phyloP scores from a whole-genome alignment of 129 eudicot genomes.

The Logfia minima region DNA sequence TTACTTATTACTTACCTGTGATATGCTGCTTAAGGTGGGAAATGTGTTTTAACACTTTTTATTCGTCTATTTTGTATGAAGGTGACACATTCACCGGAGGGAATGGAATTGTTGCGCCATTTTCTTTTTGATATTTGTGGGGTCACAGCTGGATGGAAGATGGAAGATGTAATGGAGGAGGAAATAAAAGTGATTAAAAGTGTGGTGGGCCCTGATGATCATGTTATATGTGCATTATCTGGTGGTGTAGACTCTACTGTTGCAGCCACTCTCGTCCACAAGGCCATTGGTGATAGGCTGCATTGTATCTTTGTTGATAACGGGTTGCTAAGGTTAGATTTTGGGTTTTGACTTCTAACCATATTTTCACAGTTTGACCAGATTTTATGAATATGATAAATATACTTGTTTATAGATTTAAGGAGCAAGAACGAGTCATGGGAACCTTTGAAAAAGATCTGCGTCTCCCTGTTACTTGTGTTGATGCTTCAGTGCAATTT shows the following conservation, averaged over 20 bases:
- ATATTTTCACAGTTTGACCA: not conserved
- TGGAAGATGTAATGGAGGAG: constrained; percentile 87
- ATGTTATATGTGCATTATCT: constrained; percentile 91
- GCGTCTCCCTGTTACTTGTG: constrained; percentile 90
- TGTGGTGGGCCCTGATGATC: constrained; percentile 75
- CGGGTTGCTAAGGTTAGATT: constrained; percentile 75
- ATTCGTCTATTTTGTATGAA: constrained; percentile 22
- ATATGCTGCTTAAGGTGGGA: not conserved
- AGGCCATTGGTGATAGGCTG: constrained; percentile 88
- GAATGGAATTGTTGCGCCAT: constrained; percentile 69
- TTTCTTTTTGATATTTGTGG: constrained; percentile 83
- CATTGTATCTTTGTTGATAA: constrained; percentile 93
- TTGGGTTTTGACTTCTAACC: not conserved
- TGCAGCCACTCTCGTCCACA: constrained; percentile 95
- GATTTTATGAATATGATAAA: not conserved
- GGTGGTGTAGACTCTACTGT: constrained; percentile 98
- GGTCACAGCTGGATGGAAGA: constrained; percentile 74
- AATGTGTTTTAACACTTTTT: constrained; percentile 1
- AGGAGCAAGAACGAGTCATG: constrained; percentile 92
- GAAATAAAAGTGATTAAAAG: constrained; percentile 63
- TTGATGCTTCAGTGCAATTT: constrained; percentile 85
- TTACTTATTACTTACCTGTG: not conserved
- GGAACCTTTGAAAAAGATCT: constrained; percentile 90
- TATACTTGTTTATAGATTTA: constrained; percentile 46
- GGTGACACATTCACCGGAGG: constrained; percentile 94